Conservation (phyloP, 2,329 filamentous ascomycete species). For the Parastagonospora avenae region DNA sequence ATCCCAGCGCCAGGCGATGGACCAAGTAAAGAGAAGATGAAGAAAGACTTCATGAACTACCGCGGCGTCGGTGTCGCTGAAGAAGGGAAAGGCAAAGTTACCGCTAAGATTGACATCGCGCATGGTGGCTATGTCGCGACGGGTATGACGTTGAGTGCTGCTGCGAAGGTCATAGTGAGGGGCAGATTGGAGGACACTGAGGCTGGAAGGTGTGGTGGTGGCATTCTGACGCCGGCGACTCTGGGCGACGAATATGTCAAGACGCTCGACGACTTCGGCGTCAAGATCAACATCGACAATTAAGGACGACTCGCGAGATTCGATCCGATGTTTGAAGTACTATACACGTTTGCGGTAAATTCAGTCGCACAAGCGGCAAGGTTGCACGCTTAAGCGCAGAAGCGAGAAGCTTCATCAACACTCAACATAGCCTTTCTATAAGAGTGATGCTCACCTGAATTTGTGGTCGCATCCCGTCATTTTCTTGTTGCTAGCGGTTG, state of each 20-base stretch:
- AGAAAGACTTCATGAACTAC: constrained; percentile 67
- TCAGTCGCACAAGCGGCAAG: no score
- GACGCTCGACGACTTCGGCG: constrained; percentile 63
- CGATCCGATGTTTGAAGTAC: background rate
- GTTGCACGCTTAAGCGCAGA: no score
- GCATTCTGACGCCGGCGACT: constrained; percentile 73
- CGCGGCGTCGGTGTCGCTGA: constrained; percentile 66
- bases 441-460: no score
- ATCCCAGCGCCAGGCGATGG: constrained; percentile 38
- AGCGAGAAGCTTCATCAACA: no score
- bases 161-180: constrained; percentile 67
- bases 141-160: constrained; percentile 66
- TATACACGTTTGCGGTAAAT: background rate
- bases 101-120: constrained; percentile 60
- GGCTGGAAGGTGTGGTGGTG: constrained; percentile 63
- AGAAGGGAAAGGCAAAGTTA: constrained; percentile 57
- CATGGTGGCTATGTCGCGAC: constrained; percentile 73
- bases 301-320: constrained; percentile 2
- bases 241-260: constrained; percentile 71
- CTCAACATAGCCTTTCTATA: no score
- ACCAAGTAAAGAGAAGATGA: constrained; percentile 56
- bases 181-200: constrained; percentile 57
- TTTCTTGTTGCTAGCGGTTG: no score
- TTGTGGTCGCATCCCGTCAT: no score
- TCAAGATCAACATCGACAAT: constrained; percentile 56